Evolutionary conservation across 2,329 filamentous ascomycete species (phyloP), one percentile per base, ranked within the genome.

Genomic region (Colletotrichum chlorophyti): DNA sequence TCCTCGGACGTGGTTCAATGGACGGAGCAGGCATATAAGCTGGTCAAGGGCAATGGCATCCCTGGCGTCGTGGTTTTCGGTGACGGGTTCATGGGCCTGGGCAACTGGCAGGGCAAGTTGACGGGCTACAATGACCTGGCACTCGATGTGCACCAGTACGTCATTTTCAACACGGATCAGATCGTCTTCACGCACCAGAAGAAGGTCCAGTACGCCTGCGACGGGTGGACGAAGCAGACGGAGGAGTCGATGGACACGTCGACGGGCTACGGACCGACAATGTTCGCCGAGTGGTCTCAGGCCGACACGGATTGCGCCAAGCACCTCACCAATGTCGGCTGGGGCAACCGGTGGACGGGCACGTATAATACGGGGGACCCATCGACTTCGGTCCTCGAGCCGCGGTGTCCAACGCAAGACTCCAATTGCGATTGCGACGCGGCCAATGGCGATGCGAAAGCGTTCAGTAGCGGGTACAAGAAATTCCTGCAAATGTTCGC

Each of bases 61-160:
- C 80, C 80, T 45, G 85, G 89, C 29, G 78, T 86, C 34, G 76
- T 98, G 54, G 88, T 96, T 34, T 95, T 99, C 68, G 94, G 93
- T 53, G 95, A 99, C 74, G 95, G 95, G 21, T 99, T 99, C 79
- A 86, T 96, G 76, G 94, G 94, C 10, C 84, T 98, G 5, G 82
- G 83, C 64, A 94, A 96, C 69, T 99, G 95, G 95, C 88, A 97
- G 71, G 91, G 91, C 35, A 83, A 90, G 71, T 83, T 98, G 65
- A 84, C 89, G 65, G 81, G 83, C 19, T 83, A 90, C 69, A 81
- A 88, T 42, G 84, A 88, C 63, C 80, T 98, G 64, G 84, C 96
- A 15, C 85, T 99, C n/a, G 95, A 99, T 74, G 95, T 96, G 32
- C 95, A 99, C 76, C 94, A 98, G 74, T 99, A 99, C 74, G 91